phyloP scores from a whole-genome alignment of 1,284 basidiomycete species.

The Abortiporus biennis region DNA sequence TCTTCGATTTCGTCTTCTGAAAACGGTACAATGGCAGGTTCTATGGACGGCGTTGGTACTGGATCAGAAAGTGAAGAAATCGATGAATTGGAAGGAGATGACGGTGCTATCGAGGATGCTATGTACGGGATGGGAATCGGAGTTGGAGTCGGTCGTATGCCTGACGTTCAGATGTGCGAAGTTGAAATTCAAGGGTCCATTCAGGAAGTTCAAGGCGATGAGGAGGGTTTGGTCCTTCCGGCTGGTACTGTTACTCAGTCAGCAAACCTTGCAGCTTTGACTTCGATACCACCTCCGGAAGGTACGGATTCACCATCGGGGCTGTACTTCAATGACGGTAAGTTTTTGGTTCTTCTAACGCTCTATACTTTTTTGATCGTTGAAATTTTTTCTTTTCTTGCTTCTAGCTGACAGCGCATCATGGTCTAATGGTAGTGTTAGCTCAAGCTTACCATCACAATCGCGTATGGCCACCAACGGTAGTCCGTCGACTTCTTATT shows the following conservation, averaged over 20 bases:
- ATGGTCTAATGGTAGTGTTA: conserved; percentile 10
- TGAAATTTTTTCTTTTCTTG: conserved; percentile 18
- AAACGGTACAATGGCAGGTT: not conserved
- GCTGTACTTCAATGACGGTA: conserved; percentile 15
- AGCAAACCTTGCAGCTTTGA: conserved; percentile 1
- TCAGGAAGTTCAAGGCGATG: conserved; percentile 51
- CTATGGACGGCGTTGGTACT: conserved; percentile 15
- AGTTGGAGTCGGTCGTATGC: conserved; percentile 15
- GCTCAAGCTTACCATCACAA: conserved; percentile 7
- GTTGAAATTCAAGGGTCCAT: conserved; percentile 54
- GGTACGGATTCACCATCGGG: conserved; percentile 14
- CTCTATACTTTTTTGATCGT: conserved; percentile 15
- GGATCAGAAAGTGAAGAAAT: conserved; percentile 17
- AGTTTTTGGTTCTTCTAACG: conserved; percentile 2
- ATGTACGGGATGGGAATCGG: conserved; percentile 15
- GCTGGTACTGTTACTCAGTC: conserved; percentile 19
- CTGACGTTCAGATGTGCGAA: conserved; percentile 49
- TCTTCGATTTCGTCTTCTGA: conserved; percentile 6
- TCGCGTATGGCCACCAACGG: conserved; percentile 2
- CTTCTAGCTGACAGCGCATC: conserved; percentile 31
- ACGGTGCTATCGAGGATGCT: conserved; percentile 8
- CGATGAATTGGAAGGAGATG: conserved; percentile 23
- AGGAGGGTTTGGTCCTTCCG: conserved; percentile 40
- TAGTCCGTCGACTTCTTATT: conserved; percentile 10
- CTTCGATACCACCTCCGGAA: conserved; percentile 8